Evolutionary conservation across 2,329 filamentous ascomycete species (phyloP).

Genomic region (Acephala macrosclerotiorum): DNA sequence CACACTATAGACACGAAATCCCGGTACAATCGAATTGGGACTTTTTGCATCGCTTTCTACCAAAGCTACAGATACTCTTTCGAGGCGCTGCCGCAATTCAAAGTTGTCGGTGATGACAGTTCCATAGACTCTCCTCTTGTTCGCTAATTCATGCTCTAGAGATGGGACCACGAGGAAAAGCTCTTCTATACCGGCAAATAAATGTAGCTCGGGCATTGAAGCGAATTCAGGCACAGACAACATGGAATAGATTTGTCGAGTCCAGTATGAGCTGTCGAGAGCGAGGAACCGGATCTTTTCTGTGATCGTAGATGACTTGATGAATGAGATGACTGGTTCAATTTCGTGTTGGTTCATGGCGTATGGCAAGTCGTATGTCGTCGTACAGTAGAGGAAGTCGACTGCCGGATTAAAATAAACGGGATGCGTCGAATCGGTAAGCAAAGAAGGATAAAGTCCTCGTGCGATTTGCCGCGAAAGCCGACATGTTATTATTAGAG

Average conservation of each 20-base stretch:
- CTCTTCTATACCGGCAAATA: background rate
- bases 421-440: background rate
- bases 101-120: background rate
- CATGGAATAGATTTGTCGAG: background rate
- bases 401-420: background rate
- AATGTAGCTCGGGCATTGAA: background rate
- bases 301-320: background rate
- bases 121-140: background rate
- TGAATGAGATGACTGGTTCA: background rate
- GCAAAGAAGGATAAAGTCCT: background rate
- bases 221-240: background rate
- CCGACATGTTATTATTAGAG: background rate
- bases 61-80: background rate
- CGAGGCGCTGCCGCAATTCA: background rate
- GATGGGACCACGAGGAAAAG: background rate
- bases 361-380: background rate
- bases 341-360: background rate
- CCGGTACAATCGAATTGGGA: background rate
- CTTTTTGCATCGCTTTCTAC: background rate
- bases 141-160: background rate
- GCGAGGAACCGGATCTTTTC: background rate
- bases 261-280: background rate
- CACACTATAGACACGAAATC: background rate
- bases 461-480: background rate
- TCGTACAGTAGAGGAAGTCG: background rate